A percentile compares a stretch with the other conserved stretches of the same genome.
phyloP scores from a whole-genome alignment of 352 stramenopile genomes.

The Blastocystis hominis region DNA sequence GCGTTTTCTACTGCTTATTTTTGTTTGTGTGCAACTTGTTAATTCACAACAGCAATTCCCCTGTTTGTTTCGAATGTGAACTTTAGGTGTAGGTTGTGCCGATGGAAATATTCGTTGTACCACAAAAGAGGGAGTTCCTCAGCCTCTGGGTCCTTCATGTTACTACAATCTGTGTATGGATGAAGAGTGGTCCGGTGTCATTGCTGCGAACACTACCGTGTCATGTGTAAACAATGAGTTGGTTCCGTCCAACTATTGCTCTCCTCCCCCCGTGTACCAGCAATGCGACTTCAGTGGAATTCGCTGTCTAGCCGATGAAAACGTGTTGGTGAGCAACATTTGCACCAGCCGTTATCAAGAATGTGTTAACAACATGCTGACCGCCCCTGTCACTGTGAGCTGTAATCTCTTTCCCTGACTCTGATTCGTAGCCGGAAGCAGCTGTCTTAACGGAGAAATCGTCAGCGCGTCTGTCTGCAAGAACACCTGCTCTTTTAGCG shows the following conservation, averaged over 20 bases:
- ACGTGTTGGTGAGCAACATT: conserved; percentile 3
- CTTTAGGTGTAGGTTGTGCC: conserved; percentile 1
- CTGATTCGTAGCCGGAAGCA: neutral
- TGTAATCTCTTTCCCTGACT: neutral
- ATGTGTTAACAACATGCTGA: neutral
- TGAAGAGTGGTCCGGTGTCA: neutral
- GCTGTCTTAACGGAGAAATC: conserved; percentile 48
- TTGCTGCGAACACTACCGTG: neutral
- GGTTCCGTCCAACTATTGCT: neutral
- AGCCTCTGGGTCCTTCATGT: neutral
- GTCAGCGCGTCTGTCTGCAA: neutral
- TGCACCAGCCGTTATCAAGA: conserved; percentile 40
- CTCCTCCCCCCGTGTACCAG: neutral
- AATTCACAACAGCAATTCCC: neutral
- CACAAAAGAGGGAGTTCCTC: conserved; percentile 30
- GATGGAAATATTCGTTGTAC: conserved; percentile 23
- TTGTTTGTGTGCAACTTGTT: neutral
- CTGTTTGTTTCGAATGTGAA: neutral
- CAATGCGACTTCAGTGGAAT: conserved; percentile 36
- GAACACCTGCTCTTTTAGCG: conserved; percentile 7
- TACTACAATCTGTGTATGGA: conserved; percentile 34
- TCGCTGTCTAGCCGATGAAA: conserved; percentile 40
- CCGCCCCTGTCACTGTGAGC: neutral
- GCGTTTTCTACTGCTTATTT: neutral
- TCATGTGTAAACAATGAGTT: neutral